These are phyloP conservation scores for Epipyxis sp. DNA, from an alignment of 108 stramenopile species.

Conservation along the genomic window DNA sequence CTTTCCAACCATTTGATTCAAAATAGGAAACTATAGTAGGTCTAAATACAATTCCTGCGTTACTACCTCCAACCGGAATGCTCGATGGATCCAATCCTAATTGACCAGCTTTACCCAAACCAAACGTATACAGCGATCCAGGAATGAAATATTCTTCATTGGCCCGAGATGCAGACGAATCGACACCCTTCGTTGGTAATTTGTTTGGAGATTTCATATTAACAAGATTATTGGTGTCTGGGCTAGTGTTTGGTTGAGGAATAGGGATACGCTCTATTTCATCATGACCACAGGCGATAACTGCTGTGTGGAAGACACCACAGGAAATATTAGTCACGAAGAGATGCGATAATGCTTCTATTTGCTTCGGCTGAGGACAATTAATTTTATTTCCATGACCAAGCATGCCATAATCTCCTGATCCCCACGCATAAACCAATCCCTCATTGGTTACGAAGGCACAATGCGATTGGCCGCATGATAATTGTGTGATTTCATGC, in stretches of 20 bases:
- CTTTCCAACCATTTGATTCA: background rate
- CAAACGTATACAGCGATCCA: background rate
- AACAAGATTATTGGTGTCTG: background rate
- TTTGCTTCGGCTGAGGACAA: background rate
- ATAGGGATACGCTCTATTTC: background rate
- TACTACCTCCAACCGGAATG: background rate
- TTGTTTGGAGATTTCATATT: too few relatives aligned
- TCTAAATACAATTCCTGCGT: background rate
- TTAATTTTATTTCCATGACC: constrained; percentile 24
- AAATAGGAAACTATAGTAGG: background rate
- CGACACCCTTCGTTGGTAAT: too few relatives aligned
- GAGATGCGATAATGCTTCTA: background rate
- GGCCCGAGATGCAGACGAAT: background rate
- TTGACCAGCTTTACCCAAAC: constrained; percentile 21
- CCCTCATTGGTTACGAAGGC: constrained; percentile 12
- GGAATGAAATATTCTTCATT: background rate
- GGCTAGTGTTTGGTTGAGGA: background rate
- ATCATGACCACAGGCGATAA: constrained; percentile 12
- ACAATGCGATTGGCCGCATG: constrained; percentile 15
- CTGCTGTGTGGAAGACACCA: constrained; percentile 15
- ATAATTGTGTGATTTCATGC: background rate
- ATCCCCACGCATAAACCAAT: constrained; percentile 30
- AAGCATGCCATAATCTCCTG: constrained; percentile 26
- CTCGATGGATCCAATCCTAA: background rate
- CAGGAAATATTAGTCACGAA: background rate